Percentiles rank a stretch among this genome's conserved stretches.
These are phyloP conservation scores for Didymella pomorum DNA, from an alignment of 2,329 filamentous ascomycete species.

Conservation along the genomic window DNA sequence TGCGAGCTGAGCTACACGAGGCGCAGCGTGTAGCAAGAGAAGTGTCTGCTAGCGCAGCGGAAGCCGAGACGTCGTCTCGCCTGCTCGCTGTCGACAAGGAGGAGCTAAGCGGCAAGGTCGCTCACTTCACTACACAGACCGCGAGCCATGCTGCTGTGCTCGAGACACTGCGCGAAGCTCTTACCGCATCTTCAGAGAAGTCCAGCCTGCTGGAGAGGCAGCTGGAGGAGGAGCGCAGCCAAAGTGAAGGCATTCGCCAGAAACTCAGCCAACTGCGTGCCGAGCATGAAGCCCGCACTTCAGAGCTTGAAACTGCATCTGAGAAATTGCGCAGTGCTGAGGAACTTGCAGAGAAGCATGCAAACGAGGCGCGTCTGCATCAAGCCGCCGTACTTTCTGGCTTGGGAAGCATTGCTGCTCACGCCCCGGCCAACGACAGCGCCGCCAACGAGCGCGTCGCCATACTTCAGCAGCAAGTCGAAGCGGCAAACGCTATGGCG, in stretches of 20 bases:
- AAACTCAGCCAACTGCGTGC: constrained; percentile 78
- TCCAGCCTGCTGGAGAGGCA: constrained; percentile 78
- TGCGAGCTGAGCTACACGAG: constrained; percentile 85
- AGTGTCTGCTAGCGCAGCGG: constrained; percentile 77
- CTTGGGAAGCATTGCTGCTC: constrained; percentile 74
- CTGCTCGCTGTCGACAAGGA: constrained; percentile 87
- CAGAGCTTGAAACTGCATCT: constrained; percentile 77
- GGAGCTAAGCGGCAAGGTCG: constrained; percentile 73
- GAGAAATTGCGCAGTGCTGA: constrained; percentile 84
- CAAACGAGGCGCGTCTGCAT: constrained; percentile 85
- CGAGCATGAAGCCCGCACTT: constrained; percentile 81
- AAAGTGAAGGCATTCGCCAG: constrained; percentile 76
- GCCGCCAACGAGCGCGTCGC: constrained; percentile 68
- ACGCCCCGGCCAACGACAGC: constrained; percentile 60
- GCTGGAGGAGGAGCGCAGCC: constrained; percentile 80
- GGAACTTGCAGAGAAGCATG: constrained; percentile 85
- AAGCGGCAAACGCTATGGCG: constrained; percentile 78
- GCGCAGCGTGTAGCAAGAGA: constrained; percentile 80
- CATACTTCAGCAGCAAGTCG: constrained; percentile 81
- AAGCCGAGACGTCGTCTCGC: constrained; percentile 77
- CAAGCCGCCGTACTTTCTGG: constrained; percentile 83
- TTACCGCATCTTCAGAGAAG: constrained; percentile 81
- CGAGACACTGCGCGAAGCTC: constrained; percentile 76
- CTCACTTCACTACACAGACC: constrained; percentile 71
- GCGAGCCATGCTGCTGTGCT: constrained; percentile 77